Evolutionary conservation across 2,329 filamentous ascomycete genomes (phyloP).

Genomic region (Fusarium decemcellulare): DNA sequence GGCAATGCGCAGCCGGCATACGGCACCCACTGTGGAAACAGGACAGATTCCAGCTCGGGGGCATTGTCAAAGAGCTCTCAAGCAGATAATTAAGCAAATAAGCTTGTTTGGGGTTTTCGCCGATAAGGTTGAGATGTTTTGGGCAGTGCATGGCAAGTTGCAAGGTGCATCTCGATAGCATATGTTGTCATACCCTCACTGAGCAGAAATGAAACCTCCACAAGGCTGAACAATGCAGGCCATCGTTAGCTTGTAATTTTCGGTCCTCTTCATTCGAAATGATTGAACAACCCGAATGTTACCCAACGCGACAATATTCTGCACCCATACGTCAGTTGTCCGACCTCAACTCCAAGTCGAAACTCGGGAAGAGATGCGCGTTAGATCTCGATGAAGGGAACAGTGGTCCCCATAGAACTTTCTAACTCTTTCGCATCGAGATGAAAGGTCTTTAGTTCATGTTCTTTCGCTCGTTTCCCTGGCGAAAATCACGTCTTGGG

Average conservation of each 20-base stretch:
- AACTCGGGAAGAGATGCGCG: conserved; percentile 1
- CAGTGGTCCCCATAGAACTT: conserved; percentile 17
- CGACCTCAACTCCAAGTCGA: conserved; percentile 4
- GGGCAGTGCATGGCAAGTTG: no score
- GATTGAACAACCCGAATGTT: neutral
- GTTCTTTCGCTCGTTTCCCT: conserved; percentile 9
- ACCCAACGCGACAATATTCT: neutral
- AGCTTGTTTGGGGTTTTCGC: neutral
- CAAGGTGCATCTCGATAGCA: no score
- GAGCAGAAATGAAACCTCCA: neutral
- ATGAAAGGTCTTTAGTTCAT: conserved; percentile 4
- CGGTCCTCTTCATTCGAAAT: neutral
- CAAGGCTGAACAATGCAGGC: neutral
- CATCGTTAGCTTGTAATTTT: neutral
- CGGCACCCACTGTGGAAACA: neutral
- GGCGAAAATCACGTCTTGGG: conserved; percentile 10
- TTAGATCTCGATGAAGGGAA: conserved; percentile 30
- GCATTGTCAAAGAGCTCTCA: neutral
- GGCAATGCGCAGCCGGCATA: conserved; percentile 6
- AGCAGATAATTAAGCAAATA: neutral
- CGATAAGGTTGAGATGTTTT: no score
- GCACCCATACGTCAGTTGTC: neutral
- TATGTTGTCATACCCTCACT: neutral
- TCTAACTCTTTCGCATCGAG: conserved; percentile 17
- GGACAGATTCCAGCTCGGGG: neutral